Conservation (phyloP, 1,284 basidiomycete species). For the Apiotrichum sp. region DNA sequence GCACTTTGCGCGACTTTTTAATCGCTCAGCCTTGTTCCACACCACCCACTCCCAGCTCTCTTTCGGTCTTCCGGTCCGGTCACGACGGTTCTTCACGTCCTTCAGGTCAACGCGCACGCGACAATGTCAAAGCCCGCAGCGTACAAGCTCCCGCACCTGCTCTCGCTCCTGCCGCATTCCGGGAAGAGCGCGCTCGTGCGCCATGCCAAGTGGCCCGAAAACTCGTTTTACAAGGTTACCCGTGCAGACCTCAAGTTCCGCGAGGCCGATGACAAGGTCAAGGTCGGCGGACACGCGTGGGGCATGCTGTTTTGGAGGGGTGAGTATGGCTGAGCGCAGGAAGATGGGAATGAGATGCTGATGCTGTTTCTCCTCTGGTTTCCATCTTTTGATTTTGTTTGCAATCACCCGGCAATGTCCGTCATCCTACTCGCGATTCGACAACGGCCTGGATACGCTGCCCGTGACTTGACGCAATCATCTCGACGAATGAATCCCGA, state of each 20-base stretch:
- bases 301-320: conserved; percentile 33
- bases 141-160: conserved; percentile 26
- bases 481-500: no score
- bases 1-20: not conserved
- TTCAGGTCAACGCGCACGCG: no score
- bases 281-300: conserved; percentile 28
- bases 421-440: no score
- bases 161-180: conserved; percentile 26
- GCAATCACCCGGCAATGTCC: no score
- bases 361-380: no score
- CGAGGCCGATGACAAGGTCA: conserved; percentile 9
- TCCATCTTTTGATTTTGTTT: no score
- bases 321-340: conserved; percentile 11
- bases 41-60: not conserved
- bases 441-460: no score
- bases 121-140: conserved; percentile 11
- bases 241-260: conserved; percentile 28
- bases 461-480: no score
- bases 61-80: not conserved
- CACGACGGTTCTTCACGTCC: no score
- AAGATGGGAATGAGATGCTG: no score
- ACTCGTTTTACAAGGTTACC: conserved; percentile 35
- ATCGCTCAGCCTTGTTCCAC: not conserved
- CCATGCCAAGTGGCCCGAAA: conserved; percentile 20
- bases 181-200: conserved; percentile 26